These are phyloP conservation scores for Anthoceros angustus DNA, from an alignment of 225 moss, liverwort and hornwort species.

Conservation along the genomic window DNA sequence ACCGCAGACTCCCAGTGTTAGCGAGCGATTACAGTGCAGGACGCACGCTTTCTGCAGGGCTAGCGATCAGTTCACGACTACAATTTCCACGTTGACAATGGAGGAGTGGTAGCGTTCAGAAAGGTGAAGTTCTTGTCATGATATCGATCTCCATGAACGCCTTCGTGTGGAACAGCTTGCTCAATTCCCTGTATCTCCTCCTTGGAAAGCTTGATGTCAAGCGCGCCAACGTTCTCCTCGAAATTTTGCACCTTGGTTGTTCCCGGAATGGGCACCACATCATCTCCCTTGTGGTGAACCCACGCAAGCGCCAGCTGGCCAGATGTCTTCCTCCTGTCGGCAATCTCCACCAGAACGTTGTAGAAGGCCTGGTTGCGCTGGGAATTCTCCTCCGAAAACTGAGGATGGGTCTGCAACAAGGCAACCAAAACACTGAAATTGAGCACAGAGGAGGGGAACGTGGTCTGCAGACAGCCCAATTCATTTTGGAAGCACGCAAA, in stretches of 20 bases:
- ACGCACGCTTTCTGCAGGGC: neutral
- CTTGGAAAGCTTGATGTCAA: slow-evolving; percentile 22
- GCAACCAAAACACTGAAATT: neutral
- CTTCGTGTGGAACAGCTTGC: slow-evolving; percentile 35
- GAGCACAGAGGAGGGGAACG: neutral
- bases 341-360: slow-evolving; percentile 31
- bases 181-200: slow-evolving; percentile 48
- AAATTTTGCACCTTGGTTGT: slow-evolving; percentile 56
- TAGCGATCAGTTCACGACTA: neutral
- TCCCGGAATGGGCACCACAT: slow-evolving; percentile 61
- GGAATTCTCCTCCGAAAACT: slow-evolving; percentile 28
- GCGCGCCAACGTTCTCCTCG: slow-evolving; percentile 46
- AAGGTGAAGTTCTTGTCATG: slow-evolving; percentile 10
- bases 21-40: too few relatives aligned
- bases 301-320: slow-evolving; percentile 63
- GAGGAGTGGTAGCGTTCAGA: slow-evolving; percentile 18
- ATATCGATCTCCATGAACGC: slow-evolving; percentile 35
- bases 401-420: slow-evolving; percentile 7
- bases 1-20: too few relatives aligned
- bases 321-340: slow-evolving; percentile 31
- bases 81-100: slow-evolving; percentile 47
- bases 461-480: neutral
- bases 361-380: slow-evolving; percentile 39
- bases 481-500: neutral
- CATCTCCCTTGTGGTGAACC: slow-evolving; percentile 47